Base-by-base conservation (phyloP, 2,329 filamentous ascomycete species). In the Pestalotiopsis sp. region DNA sequence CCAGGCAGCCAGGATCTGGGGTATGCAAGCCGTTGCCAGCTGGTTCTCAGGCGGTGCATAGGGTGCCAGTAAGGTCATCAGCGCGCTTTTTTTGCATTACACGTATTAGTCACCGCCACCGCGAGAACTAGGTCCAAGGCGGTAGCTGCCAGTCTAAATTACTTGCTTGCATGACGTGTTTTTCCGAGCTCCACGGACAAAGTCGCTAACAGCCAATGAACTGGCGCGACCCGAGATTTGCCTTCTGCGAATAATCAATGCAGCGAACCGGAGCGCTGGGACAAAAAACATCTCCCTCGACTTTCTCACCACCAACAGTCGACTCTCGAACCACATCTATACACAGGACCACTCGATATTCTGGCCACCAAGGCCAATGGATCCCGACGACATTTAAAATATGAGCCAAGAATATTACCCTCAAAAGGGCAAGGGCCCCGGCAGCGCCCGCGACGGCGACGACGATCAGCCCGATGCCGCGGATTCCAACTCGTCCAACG, bases 371-470 rank as follows among this genome's bases (percentile, higher is more conserved):
- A 22, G 70, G 70, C 81, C 72, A 72, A 82, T 82, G 80, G 75
- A 67, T 63, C 75, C 72, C 71, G 75, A 71, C 72, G 71, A 61
- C 58, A 61, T 70, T 64, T 70, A 69, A 52, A 82, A 74, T 70
- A 90, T 90, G 88, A 90, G 86, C 80, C 86, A 89, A 79, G 84
- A 89, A 74, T 86, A 88, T 72, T 84, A 82, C 72, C 82, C 80
- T 72, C 62, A 80, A 71, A 89, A 89, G 79, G 86, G 85, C 72
- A 87, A 87, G 78, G 75, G 78, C 74, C 80, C 79, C 67, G 75
- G 77, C 64, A 74, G 73, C 66, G 74, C 75, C 69, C 77, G 78
- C 63, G 68, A 73, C 64, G 67, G 69, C 68, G 75, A 78, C 44
- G 55, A 66, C 56, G 66, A 71, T 69, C 71, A 76, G 65, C 70